Evolutionary conservation across 2,329 filamentous ascomycete genomes (phyloP), one percentile per base, ranked within the genome.

Genomic region (Ceratocystis cacaofunesta): DNA sequence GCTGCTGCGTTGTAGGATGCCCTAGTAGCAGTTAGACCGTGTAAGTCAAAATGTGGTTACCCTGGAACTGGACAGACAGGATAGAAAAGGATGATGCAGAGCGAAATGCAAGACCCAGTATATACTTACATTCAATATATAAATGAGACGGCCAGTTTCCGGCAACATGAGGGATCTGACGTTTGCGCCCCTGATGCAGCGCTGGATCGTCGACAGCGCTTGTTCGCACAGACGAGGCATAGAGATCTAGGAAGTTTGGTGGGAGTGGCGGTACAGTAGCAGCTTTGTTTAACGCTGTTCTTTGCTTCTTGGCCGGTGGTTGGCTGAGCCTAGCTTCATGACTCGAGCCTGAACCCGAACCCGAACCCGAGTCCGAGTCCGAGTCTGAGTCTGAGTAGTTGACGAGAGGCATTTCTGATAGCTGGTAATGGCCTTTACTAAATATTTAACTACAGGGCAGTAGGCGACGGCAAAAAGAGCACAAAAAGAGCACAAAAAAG

Each of bases 111-210:
- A 60, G 19, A 46, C 7, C 55, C 36, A 61, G n/a, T 10, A 8
- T 30, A 19, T 25, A 78, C 85, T 76, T 80, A 95, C 94, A 99
- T 77, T 97, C 92, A 66, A 96, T 79, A 74, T 95, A 97, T 58
- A 97, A 73, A 75, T 97, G 92, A 43, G 86, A 90, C 1, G 92
- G 90, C 94, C 94, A 99, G 74, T 91, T 90, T 68, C 94, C 94
- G 67, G 85, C 83, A 30, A 92, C 79, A 75, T 99, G 94, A 28
- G 92, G 92, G 61, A 85, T 88, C 66, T 87, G 82, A 52, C 94
- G 84, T 72, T 86, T 90, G 58, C 92, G 85, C 64, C 94, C 94
- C 41, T 87, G 88, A 74, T 99, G 94, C 66, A 97, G 79, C 67
- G 81, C 80, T 0, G 92, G 91, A 72, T 96, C 88, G 75, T 97